Conservation (phyloP, 495 filamentous ascomycete species). For the Tuber brumale region DNA sequence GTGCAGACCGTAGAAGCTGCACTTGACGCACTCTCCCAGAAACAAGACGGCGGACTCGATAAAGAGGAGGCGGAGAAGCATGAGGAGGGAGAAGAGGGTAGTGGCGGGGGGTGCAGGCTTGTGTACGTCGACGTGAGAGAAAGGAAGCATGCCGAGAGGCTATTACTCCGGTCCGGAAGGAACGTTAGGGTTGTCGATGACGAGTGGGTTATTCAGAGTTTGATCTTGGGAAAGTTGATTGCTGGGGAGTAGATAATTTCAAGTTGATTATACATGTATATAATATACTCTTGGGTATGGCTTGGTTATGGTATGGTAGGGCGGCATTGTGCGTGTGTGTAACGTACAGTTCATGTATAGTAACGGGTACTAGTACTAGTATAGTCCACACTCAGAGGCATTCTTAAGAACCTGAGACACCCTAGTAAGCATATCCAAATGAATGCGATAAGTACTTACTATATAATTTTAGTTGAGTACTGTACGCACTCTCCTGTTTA, state of each 20-base stretch:
- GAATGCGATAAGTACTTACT: not conserved
- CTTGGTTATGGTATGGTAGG: not conserved
- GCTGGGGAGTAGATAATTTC: slow-evolving; percentile 48
- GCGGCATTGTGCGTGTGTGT: not conserved
- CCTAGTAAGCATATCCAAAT: too few species aligned
- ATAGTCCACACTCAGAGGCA: too few species aligned
- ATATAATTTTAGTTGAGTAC: not conserved
- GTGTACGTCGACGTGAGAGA: slow-evolving; percentile 64
- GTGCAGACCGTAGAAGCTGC: slow-evolving; percentile 49
- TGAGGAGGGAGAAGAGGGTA: slow-evolving; percentile 45
- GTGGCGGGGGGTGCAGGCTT: slow-evolving; percentile 59
- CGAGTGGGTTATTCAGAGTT: slow-evolving; percentile 85
- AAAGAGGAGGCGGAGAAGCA: slow-evolving; percentile 52
- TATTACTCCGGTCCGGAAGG: slow-evolving; percentile 41
- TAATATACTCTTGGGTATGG: not conserved
- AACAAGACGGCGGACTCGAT: slow-evolving; percentile 38
- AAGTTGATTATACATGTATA: not conserved
- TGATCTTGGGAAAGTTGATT: slow-evolving; percentile 75
- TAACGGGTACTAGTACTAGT: not conserved
- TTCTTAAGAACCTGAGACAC: too few species aligned
- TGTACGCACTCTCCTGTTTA: too few species aligned
- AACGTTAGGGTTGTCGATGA: slow-evolving; percentile 65
- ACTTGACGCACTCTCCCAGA: not conserved
- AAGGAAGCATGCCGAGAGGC: slow-evolving; percentile 44
- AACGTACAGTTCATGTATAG: not conserved